Percentiles rank a stretch among this genome's conserved stretches.
These are phyloP conservation scores for Podaxis sp. DNA, from an alignment of 768 basidiomycete species.

Conservation along the genomic window DNA sequence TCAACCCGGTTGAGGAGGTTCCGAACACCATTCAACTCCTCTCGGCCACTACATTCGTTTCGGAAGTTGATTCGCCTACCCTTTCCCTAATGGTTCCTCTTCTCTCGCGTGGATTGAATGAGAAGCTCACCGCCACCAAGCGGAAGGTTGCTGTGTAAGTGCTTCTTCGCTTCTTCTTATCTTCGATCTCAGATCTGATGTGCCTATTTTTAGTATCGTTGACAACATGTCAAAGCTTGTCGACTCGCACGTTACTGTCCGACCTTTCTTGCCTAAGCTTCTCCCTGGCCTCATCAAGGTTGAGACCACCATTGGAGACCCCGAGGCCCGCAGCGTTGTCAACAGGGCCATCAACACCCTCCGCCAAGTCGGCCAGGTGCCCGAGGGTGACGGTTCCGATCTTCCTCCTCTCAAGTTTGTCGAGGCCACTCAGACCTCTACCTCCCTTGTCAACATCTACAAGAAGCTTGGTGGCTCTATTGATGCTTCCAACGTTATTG, in stretches of 20 bases:
- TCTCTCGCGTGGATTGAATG: conserved; percentile 86
- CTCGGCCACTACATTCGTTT: conserved; percentile 99
- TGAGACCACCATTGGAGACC: conserved; percentile 92
- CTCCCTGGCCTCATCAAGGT: conserved; percentile 96
- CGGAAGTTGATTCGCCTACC: conserved; percentile 96
- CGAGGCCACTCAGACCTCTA: conserved; percentile 65
- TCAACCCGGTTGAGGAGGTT: conserved; percentile 99
- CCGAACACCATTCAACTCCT: conserved; percentile 92
- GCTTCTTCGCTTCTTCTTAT: conserved; percentile 17
- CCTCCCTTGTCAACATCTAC: conserved; percentile 74
- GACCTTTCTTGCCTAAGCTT: conserved; percentile 95
- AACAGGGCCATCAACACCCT: conserved; percentile 92
- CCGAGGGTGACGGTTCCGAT: conserved; percentile 82
- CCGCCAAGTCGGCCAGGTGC: conserved; percentile 92
- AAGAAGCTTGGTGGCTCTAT: conserved; percentile 75
- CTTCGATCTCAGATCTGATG: conserved; percentile 19
- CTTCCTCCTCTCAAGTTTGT: conserved; percentile 82
- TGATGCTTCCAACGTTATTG: conserved; percentile 55
- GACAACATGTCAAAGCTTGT: conserved; percentile 99
- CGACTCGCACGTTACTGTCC: conserved; percentile 91
- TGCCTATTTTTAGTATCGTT: conserved; percentile 61
- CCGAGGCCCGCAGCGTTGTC: conserved; percentile 93
- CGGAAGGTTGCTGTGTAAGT: conserved; percentile 95
- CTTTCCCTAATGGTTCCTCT: conserved; percentile 98
- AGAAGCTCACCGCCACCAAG: conserved; percentile 95